Conservation (phyloP, 1,284 basidiomycete genomes). For the Marasmius tenuissimus region DNA sequence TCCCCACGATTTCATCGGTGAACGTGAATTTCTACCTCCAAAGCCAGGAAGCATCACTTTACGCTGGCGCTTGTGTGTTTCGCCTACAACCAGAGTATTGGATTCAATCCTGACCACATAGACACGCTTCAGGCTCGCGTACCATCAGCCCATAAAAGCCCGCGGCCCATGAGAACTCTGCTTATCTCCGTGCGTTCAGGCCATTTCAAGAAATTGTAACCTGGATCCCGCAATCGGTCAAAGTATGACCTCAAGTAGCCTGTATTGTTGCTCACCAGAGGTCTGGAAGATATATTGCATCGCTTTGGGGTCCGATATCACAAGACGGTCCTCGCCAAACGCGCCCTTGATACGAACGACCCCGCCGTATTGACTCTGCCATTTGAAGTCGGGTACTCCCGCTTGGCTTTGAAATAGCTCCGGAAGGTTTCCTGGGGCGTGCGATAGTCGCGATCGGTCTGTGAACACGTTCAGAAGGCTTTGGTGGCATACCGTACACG, state of each 20-base stretch:
- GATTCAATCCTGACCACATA: background rate
- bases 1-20: background rate
- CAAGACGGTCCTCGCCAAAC: conserved; percentile 35
- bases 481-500: conserved; percentile 30
- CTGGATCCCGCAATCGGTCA: conserved; percentile 18
- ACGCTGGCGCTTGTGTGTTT: conserved; percentile 42
- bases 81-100: conserved; percentile 26
- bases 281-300: conserved; percentile 48
- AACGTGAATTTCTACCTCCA: conserved; percentile 24
- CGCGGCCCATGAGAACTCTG: conserved; percentile 41
- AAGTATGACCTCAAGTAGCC: background rate
- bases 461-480: background rate
- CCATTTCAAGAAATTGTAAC: conserved; percentile 45
- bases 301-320: conserved; percentile 46
- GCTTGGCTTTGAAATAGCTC: conserved; percentile 52
- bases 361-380: conserved; percentile 46
- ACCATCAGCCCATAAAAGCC: conserved; percentile 41
- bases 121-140: background rate
- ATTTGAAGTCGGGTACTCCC: conserved; percentile 51
- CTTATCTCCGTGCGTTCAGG: conserved; percentile 43
- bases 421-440: conserved; percentile 42
- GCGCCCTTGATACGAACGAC: conserved; percentile 45
- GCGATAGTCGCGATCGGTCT: background rate
- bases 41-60: conserved; percentile 49
- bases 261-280: conserved; percentile 27